Evolutionary conservation across 306 rosid species (phyloP), one percentile per base, ranked within the genome.

Genomic region (Lablab purpureus): DNA sequence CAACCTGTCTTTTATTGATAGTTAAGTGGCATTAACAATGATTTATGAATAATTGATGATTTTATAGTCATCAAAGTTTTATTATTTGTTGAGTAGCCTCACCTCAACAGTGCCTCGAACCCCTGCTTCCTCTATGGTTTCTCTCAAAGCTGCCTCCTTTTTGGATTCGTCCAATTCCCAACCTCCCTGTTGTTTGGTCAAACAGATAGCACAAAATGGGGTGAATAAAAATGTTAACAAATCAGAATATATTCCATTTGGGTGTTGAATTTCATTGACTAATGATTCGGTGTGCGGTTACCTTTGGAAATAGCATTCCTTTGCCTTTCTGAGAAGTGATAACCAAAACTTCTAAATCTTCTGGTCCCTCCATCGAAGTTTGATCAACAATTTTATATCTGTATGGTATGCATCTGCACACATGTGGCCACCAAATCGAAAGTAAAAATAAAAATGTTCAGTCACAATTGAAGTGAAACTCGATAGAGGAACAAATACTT

Each of bases 41-140:
- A 40, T 40, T 40, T 10, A 10, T 40, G 34, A 30, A 30, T 30
- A 30, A 27, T 27, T 27, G 2, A 27, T 27, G 43, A 37, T 37
- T 9, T 8, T 8, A 37, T 8, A 9, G 45, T 40, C 2, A 10
- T 37, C 45, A 40, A 40, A 40, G 4, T 40, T 40, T 2, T 2
- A 10, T 40, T 10, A 2, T 40, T 40, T 2, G 2, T 40, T 10
- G 13, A 40, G 9, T 10, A 40, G 45, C 45, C 45, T 47, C 19
- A 93, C 98, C 94, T 77, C 89, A 49, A 93, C 79, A 75, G 67
- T 71, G 73, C 98, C 98, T 60, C 80, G 56, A 5, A 93, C 98
- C 18, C 98, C 98, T 11, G 98, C 98, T 86, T 93, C 98, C 74
- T 93, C 98, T 11, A 91, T 47, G 55, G 97, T 88, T 78, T 93